These are phyloP conservation scores for Dendrobium catenatum DNA, from an alignment of 106 monocot genomes.

Conservation along the genomic window DNA sequence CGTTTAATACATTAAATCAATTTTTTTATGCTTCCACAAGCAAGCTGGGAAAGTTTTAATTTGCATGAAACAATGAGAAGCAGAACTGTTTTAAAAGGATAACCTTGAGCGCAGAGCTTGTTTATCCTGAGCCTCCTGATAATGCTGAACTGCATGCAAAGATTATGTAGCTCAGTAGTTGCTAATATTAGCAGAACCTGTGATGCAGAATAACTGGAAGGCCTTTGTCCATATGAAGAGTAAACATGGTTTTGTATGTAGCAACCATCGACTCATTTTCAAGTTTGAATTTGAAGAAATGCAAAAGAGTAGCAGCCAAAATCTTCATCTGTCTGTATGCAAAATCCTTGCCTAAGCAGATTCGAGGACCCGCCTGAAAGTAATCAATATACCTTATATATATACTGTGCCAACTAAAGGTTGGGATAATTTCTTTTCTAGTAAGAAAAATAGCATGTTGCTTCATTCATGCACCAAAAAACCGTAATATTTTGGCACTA, in stretches of 20 bases:
- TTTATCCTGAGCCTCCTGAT: background rate
- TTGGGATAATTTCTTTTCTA: background rate
- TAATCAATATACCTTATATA: too few species aligned
- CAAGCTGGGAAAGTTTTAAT: too few species aligned
- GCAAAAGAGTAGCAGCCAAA: conserved; percentile 26
- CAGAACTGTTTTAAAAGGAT: background rate
- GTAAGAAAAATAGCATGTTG: too few species aligned
- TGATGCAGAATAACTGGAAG: conserved; percentile 12
- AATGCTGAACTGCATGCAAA: too few species aligned
- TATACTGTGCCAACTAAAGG: background rate
- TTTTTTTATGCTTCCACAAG: too few species aligned
- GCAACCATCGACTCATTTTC: conserved; percentile 15
- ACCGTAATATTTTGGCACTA: too few species aligned
- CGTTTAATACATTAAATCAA: too few species aligned
- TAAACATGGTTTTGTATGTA: conserved; percentile 19
- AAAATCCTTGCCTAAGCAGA: conserved; percentile 23
- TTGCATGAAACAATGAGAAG: too few species aligned
- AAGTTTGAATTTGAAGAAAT: conserved; percentile 26
- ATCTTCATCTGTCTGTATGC: conserved; percentile 45
- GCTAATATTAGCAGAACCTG: background rate
- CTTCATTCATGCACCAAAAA: too few species aligned
- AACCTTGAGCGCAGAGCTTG: background rate
- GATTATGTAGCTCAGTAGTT: background rate
- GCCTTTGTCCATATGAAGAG: conserved; percentile 26
- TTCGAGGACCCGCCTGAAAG: conserved; percentile 14